Evolutionary conservation across 2,329 filamentous ascomycete species (phyloP), one percentile per base, ranked within the genome.

Genomic region (Colletotrichum magnum): DNA sequence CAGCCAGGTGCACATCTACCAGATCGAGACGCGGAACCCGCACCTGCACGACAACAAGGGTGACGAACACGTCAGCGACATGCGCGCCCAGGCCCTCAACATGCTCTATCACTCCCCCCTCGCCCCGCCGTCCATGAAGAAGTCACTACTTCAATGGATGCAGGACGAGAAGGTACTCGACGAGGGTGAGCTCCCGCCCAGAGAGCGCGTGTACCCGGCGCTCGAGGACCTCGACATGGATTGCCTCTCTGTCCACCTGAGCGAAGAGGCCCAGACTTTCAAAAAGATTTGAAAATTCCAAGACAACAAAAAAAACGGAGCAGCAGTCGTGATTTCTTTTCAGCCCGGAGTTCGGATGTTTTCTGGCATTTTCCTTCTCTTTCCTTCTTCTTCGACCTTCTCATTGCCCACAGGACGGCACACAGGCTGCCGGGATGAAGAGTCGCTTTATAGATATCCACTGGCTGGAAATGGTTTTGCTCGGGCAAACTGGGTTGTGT

Each of bases 11-110:
- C 47, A 54, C 13, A 61, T 66, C 41, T 28, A 60, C 18, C 63
- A 66, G 32, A 59, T 60, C 45, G 48, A 54, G 63, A 60, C 63
- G 16, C 63, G 57, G 18, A 66, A 53, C 48, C 63, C 63, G 16
- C 56, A 66, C 39, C 21, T 66, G 15, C 63, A 61, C 50, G 56
- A 66, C 56, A 54, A 60, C 26, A 66, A 66, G 48, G 63, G 63
- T 48, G 58, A 59, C 26, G 57, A 60, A n/a, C 63, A 66, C 18
- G 63, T 66, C 36, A 47, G 39, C 24, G 63, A 39, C 13, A 66
- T 66, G 63, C 48, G 50, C 36, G 24, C 24, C 6, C 63, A 61
- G 56, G 63, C 36, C 16, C 41, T 61, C 9, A 36, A 54, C 10
- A 39, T 60, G 47, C 24, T 66, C n/a, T 66, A 66, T 24, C 57